Base-by-base conservation (phyloP, 2,329 filamentous ascomycete genomes). In the Penicillium sp. region DNA sequence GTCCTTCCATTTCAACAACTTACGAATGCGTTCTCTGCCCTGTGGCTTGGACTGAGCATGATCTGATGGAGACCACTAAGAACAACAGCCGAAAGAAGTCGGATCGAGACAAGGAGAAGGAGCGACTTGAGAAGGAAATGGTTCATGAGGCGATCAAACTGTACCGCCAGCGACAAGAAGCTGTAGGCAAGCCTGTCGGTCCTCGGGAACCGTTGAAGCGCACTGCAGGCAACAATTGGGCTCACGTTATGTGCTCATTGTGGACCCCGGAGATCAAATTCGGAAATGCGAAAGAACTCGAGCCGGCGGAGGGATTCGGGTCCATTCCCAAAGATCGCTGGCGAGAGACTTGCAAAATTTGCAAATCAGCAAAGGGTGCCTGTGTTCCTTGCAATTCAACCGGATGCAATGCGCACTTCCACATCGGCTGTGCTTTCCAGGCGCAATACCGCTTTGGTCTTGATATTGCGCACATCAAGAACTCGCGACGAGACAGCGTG, bases 191-290 rank as follows among this genome's bases (percentile, higher is more conserved):
- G 41, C 93, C 94, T 1, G 74, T 88, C 29, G 84, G 90, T 58
- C 94, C 94, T 21, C 85, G 94, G 41, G 94, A 97, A 69, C 88
- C 94, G 3, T 78, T 99, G 56, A 99, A 99, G 75, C 85, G 90
- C 42, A 99, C 94, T 0, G 90, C 89, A 3, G 91, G 95, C 68
- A 97, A 97, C 75, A 97, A 97, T 67, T 99, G 94, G 94, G 90
- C 97, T 13, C 94, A 99, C 69, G 91, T 97, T 23, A 87, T 88
- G 30, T 99, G 94, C 67, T 92, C 94, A 1, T 80, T 96, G 15
- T 97, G 90, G 86, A 92, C 89, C 9, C 86, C 91, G 0, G 94
- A 99, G 72, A 87, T 96, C 64, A 94, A 92, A 66, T 99, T 97
- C 71, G 92, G 89, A 56, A 90, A 90, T 63, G 88, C 91, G 15